These are phyloP conservation scores for Prunus armeniaca DNA, from an alignment of 306 rosid genomes.

Conservation along the genomic window DNA sequence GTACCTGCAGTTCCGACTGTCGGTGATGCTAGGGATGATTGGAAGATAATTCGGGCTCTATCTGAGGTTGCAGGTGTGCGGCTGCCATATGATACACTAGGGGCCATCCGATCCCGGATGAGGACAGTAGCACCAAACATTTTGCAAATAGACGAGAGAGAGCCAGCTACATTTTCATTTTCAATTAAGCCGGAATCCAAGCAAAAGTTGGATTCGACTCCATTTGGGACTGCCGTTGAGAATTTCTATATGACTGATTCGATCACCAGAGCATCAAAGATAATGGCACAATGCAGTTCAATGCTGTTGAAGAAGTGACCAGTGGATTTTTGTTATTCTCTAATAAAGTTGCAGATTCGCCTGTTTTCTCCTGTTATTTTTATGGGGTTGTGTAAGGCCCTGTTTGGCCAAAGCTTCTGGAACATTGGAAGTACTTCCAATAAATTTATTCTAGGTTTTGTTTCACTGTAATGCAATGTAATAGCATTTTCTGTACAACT, in stretches of 20 bases:
- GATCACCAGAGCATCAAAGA: constrained; percentile 96
- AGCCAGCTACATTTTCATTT: constrained; percentile 68
- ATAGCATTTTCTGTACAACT: constrained; percentile 36
- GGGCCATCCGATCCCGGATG: constrained; percentile 62
- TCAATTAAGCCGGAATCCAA: constrained; percentile 57
- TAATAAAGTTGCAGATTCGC: constrained; percentile 37
- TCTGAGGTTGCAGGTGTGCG: constrained; percentile 78
- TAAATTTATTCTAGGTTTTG: constrained; percentile 36
- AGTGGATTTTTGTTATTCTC: constrained; percentile 18
- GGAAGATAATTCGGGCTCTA: constrained; percentile 91
- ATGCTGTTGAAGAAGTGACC: constrained; percentile 70
- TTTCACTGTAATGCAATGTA: constrained; percentile 37
- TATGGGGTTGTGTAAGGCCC: constrained; percentile 27
- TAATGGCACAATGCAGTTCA: constrained; percentile 99
- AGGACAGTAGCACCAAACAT: constrained; percentile 87
- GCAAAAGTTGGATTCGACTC: constrained; percentile 44
- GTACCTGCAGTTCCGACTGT: constrained; percentile 97
- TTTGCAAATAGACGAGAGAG: constrained; percentile 67
- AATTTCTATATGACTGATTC: constrained; percentile 99
- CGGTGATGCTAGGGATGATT: constrained; percentile 96
- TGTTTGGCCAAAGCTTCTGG: constrained; percentile 38
- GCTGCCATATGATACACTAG: constrained; percentile 74
- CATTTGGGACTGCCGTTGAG: constrained; percentile 60
- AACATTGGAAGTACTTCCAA: constrained; percentile 51
- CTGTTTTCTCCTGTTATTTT: neutral